Base-by-base conservation (phyloP, 208 protist species). In the Leishmania amazonensis region DNA sequence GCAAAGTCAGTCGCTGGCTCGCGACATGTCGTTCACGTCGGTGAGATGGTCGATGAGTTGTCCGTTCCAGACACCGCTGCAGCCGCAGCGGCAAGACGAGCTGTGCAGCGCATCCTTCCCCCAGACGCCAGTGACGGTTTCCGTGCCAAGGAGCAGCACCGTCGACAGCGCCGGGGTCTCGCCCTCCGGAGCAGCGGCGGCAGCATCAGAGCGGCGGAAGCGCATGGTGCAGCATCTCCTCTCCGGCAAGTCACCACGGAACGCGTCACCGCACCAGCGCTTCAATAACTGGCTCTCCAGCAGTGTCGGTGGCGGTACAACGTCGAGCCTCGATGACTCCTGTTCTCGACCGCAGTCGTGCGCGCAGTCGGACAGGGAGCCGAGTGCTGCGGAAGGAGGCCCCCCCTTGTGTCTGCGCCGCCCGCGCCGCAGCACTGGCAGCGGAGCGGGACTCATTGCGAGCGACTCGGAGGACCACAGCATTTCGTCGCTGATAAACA, bases 391-490 rank as follows among this genome's bases (percentile, higher is more conserved):
- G 38, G 13, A 21, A 28, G n/a, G 28, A 21, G 15, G 24, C 15
- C n/a, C 8, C n/a, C 47, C 21, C 13, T 57, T 58, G 40, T 40
- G 28, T 17, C n/a, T 8, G 28, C 47, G 54, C 31, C 71, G 71
- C 9, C 24, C 11, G 42, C 71, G 47, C 40, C 58, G 47, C 71
- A 15, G 42, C 71, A 19, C 11, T 35, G 47, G 71, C 13, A 47
- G 24, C 47, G 71, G 71, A 28, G 71, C 13, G 9, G 40, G 47
- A 4, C 45, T 38, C 71, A 40, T 35, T 28, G n/a, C 71, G 47
- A 57, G 80, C n/a, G 73, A 83, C 40, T 64, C 74, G 0, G 80
- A 83, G n/a, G 74, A 83, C 35, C 80, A 38, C 31, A 78, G 51
- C 74, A 62, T 11, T 38, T 74, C 80, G 19, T 75, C 64, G 8